Base-by-base conservation (phyloP, 2,329 filamentous ascomycete species). In the Rosellinia necatrix region DNA sequence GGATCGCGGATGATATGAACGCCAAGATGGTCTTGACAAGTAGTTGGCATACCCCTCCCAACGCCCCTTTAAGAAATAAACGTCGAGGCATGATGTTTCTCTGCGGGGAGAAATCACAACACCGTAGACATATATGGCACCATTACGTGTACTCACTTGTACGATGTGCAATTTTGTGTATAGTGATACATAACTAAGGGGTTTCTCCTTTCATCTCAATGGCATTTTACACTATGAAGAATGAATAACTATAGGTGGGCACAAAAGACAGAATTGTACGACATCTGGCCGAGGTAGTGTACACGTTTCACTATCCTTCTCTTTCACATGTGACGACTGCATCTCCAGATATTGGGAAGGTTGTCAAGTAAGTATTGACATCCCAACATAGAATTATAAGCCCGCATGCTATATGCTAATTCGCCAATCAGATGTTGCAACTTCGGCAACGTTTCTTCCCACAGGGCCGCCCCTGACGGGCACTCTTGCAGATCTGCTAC, bases 291-390 rank as follows among this genome's bases (percentile, higher is more conserved):
- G 42, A 53, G 41, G 24, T 41, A 24, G 27, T 9, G n/a, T 29
- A 43, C 10, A 17, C 9, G 15, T 46, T 13, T 27, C 9, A 7
- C 6, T 17, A 32, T 30, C 6, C 8, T 15, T 25, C 6, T 4
- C 9, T 10, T 30, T 37, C 9, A 19, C 41, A 46, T 52, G 49
- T 52, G 41, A 52, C 6, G 22, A 15, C n/a, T n/a, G n/a, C n/a
- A n/a, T n/a, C n/a, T n/a, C n/a, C n/a, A n/a, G n/a, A 42, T 25
- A 32, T 21, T 34, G 3, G 19, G 21, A 49, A 22, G 2, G 13
- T 7, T 15, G 22, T 22, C 37, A n/a, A 46, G 7, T 2, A 38
- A 19, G 22, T 38, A 29, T 12, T 12, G 40, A 40, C 17, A 8
- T 27, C 37, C 4, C 19, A 34, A 32, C n/a, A 34, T 25, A 17